Base-by-base conservation (phyloP, 2,329 filamentous ascomycete genomes). In the Ploettnerulaceae sp. region DNA sequence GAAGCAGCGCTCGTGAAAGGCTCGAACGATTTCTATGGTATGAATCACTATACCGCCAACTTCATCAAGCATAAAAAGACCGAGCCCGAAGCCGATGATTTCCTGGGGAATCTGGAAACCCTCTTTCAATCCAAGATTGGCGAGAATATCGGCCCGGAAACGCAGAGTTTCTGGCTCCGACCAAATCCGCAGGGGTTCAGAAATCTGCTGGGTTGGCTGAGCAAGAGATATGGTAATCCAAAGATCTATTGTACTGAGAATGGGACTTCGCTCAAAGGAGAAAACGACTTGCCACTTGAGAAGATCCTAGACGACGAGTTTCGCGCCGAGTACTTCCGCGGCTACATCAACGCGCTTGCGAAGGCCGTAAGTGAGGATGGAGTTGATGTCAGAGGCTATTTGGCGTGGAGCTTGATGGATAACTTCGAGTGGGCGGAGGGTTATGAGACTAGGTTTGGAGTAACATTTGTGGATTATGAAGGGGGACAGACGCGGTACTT, bases 11-110 rank as follows among this genome's bases (percentile, higher is more conserved):
- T 93, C n/a, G 81, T 95, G 35, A 75, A 84, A 61, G 87, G 86
- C n/a, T 88, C 83, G 63, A 93, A 93, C 66, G 89, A 94, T 71
- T 94, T 94, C 69, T 94, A 94, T 67, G 89, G 87, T 66, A 91
- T 91, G 86, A 94, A 95, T 73, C 85, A 89, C 73, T 95, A 95
- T 73, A 90, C 86, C 40, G 84, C 87, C 62, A 87, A 93, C 73
- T 94, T 86, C 69, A 82, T 94, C 69, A 82, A 81, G 65, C 82
- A 90, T 69, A 79, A 80, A 61, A 74, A 76, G 6, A 76, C 74
- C 5, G 69, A 74, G 37, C 69, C 86, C 0, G 73, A 77, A 1
- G 70, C 71, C 3, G 74, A 84, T 40, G 88, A 95, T 69, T 81
- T 80, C 66, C 70, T 79, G 9, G 89, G 89, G 43, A 85, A 94